phyloP scores from a whole-genome alignment of 2,329 filamentous ascomycete genomes.

The Epichloe coenophiala region DNA sequence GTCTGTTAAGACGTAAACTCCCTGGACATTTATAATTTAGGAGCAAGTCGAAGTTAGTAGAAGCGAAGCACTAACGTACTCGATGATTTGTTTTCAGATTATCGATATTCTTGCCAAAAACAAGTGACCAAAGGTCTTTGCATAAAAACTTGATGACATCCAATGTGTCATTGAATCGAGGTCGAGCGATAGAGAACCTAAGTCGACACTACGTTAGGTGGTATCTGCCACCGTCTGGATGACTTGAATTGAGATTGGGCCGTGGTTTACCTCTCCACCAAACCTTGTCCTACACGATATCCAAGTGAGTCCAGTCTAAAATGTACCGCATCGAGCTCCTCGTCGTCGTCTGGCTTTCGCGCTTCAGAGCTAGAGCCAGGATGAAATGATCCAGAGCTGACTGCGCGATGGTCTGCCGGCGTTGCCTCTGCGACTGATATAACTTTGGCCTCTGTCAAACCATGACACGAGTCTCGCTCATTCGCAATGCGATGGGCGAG shows the following conservation, averaged over 20 bases:
- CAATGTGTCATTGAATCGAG: slow-evolving; percentile 80
- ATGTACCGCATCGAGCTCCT: slow-evolving; percentile 73
- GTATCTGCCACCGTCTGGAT: background rate
- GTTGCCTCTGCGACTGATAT: slow-evolving; percentile 8
- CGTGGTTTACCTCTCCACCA: slow-evolving; percentile 65
- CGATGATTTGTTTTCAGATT: slow-evolving; percentile 97
- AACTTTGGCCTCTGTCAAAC: slow-evolving; percentile 9
- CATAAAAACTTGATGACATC: slow-evolving; percentile 98
- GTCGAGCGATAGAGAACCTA: slow-evolving; percentile 70
- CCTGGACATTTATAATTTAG: slow-evolving; percentile 32
- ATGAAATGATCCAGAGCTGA: slow-evolving; percentile 14
- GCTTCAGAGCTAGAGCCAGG: slow-evolving; percentile 7
- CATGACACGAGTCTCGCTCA: slow-evolving; percentile 43
- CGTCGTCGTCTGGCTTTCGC: slow-evolving; percentile 51
- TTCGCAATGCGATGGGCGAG: slow-evolving; percentile 78
- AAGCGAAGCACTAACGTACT: slow-evolving; percentile 29
- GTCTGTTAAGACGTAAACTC: slow-evolving; percentile 92
- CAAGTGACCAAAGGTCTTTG: slow-evolving; percentile 91
- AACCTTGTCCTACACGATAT: slow-evolving; percentile 81
- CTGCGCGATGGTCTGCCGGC: slow-evolving; percentile 1
- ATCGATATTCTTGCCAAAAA: slow-evolving; percentile 95
- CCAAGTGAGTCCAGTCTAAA: slow-evolving; percentile 73
- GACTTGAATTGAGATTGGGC: background rate
- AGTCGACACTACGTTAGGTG: background rate
- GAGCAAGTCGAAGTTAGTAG: background rate